Conservation (phyloP, 75 land plant species). For the Chamaecyparis obtusa region DNA sequence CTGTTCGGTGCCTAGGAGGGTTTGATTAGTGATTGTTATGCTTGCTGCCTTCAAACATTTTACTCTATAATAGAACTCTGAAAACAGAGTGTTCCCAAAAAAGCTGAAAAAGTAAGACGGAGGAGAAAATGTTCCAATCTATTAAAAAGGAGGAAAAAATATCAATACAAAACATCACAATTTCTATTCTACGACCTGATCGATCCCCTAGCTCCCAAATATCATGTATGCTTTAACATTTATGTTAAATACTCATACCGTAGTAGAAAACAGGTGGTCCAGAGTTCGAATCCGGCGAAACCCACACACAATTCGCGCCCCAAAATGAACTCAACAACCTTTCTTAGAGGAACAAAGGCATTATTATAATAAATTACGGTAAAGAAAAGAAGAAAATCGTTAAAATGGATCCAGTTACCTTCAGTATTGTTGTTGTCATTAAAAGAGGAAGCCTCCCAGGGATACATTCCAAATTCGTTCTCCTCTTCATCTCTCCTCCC, state of each 20-base stretch:
- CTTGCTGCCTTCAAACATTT: too few relatives aligned
- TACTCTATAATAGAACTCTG: too few relatives aligned
- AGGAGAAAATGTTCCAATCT: not conserved
- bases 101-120: not conserved
- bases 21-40: too few relatives aligned
- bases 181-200: not conserved
- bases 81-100: not conserved
- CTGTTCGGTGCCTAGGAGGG: too few relatives aligned
- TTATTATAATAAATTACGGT: too few relatives aligned
- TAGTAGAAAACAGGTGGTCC: not conserved
- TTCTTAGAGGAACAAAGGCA: too few relatives aligned
- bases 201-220: not conserved
- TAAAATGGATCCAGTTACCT: not conserved
- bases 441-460: slow-evolving; percentile 3
- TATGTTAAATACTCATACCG: not conserved
- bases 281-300: not conserved
- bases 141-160: not conserved
- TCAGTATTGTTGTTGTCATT: not conserved
- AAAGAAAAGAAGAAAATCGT: not conserved
- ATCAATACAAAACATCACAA: not conserved
- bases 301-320: not conserved
- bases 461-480: not conserved
- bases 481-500: not conserved
- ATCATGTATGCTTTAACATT: not conserved
- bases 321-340: not conserved